Evolutionary conservation across 2,329 filamentous ascomycete genomes (phyloP), one percentile per base, ranked within the genome.

Genomic region (Grosmannia clavigera): DNA sequence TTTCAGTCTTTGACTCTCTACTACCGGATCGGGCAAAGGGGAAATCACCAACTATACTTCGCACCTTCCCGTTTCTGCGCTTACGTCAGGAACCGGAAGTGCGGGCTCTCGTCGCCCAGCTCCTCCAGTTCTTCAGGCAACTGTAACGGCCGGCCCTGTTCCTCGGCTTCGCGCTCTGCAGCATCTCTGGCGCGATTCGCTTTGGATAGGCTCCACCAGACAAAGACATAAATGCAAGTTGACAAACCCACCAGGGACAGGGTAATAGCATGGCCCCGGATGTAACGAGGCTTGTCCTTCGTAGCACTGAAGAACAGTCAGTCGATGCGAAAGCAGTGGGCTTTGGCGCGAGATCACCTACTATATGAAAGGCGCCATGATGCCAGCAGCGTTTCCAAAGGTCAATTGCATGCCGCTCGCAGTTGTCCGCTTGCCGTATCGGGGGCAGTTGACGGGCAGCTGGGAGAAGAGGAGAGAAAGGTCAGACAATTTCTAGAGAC

Each of bases 401-500:
- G 60, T 61, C 19, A 63, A 51, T 50, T 64, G 62, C 60, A 64
- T 60, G 33, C 62, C 64, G 38, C 58, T 64, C n/a, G 62, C 61
- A 27, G 62, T 63, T 11, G 64, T 87, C 40, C 88, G 77, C 70
- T 92, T 92, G 11, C 87, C 87, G 64, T 91, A 92, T 6, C 88
- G 77, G 1, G 88, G 88, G 19, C 81, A 79, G 62, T 90, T 91
- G 22, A 80, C 84, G 0, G 86, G 80, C 48, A 86, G 65, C 80
- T 64, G 91, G 50, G 40, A 46, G 19, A n/a, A n/a, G 4, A 31
- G 33, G 33, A 35, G 33, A 35, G 33, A 35, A 27, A 11, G 35
- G 33, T 55, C 14, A 46, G 27, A 9, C 16, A 48, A 11, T 31
- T 10, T 43, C 5, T 22, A 25, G 11, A 31, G 33, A 19, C 1